Evolutionary conservation across 257 asterid species (phyloP).

Genomic region (Coffea eugenioides): DNA sequence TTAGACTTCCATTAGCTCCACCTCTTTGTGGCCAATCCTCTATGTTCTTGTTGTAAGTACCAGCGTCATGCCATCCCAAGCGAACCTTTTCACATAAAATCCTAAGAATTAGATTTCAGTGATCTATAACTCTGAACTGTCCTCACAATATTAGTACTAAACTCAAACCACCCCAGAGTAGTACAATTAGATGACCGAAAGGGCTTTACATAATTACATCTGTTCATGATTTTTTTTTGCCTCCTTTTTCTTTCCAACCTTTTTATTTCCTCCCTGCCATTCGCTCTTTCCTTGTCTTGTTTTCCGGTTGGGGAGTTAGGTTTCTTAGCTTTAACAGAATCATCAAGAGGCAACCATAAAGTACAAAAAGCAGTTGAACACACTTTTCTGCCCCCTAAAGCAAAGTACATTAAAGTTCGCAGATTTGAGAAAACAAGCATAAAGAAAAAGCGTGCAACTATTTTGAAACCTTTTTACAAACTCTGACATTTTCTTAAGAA

Average conservation of each 20-base stretch:
- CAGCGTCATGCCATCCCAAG: slow-evolving; percentile 99
- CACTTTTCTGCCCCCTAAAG: background rate
- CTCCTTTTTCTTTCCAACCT: background rate
- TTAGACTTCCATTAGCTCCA: slow-evolving; percentile 96
- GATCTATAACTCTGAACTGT: background rate
- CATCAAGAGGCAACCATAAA: background rate
- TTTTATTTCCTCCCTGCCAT: background rate
- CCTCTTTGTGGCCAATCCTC: slow-evolving; percentile 94
- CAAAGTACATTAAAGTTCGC: background rate
- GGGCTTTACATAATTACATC: background rate
- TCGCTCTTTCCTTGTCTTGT: background rate
- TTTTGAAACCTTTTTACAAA: background rate
- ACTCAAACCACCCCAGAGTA: background rate
- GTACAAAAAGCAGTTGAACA: background rate
- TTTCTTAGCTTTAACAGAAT: background rate
- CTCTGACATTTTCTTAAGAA: background rate
- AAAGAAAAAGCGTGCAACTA: background rate
- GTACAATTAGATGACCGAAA: background rate
- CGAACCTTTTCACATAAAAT: slow-evolving; percentile 58
- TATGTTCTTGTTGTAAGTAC: slow-evolving; percentile 86
- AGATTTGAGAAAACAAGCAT: background rate
- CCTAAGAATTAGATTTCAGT: background rate
- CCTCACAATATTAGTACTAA: background rate
- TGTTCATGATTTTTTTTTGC: background rate
- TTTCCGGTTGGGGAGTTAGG: background rate